Evolutionary conservation across 2,329 filamentous ascomycete genomes (phyloP), one percentile per base, ranked within the genome.

Genomic region (Ilyonectria robusta): DNA sequence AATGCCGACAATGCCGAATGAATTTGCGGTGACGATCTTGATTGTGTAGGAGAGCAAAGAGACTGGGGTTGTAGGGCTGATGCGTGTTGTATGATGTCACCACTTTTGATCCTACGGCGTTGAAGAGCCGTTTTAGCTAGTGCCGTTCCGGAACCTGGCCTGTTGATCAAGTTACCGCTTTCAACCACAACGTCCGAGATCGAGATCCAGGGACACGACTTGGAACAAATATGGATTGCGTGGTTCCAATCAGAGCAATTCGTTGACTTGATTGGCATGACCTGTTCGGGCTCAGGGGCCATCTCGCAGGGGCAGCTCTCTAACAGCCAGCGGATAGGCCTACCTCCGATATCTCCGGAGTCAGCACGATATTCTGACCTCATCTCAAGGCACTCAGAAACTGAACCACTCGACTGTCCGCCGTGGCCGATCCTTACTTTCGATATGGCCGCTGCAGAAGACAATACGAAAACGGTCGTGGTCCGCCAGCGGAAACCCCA

Each of bases 401-500:
- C 17, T 42, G 40, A n/a, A n/a, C 40, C 40, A 42, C 6, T 8
- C 40, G 40, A n/a, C 10, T 21, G 42, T 37, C n/a, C 19, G 17
- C 6, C 42, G 33, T n/a, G 15, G 40, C 40, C 21, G 15, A 35
- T 23, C 17, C 9, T 37, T 46, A 31, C 2, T 42, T 19, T 23
- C 42, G 21, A 17, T 7, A 73, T 73, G 69, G 23, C 55, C n/a
- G 59, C 50, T 15, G 31, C 46, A 46, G 62, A 23, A 17, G 62
- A 70, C 29, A 50, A 17, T 26, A 47, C 19, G 26, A 56, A 59
- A n/a, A 56, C 61, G 4, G 6, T 21, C 11, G 53, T 60, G 5
- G 47, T 56, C 19, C 78, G 77, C 10, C 74, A 77, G 55, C 78
- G 81, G 31, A 80, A 76, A 51, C 48, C 78, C 4, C 87, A 89